Conservation (phyloP, 805 yeast genomes). For the Scheffersomyces stipitis region DNA sequence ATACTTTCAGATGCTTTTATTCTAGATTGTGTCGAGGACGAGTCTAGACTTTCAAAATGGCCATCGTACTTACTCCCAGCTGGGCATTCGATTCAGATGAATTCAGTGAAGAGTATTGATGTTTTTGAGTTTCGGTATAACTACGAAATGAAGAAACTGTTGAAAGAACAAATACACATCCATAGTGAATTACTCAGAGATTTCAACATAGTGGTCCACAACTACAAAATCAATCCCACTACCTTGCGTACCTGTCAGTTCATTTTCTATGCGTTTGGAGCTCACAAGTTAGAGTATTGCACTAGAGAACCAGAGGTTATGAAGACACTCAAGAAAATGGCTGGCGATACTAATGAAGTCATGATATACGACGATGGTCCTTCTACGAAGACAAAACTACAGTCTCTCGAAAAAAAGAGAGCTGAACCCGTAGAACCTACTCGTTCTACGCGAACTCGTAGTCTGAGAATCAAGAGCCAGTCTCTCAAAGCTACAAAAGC, state of each 20-base stretch:
- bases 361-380: constrained; percentile 30
- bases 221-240: constrained; percentile 24
- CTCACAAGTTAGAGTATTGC: constrained; percentile 20
- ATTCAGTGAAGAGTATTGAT: constrained; percentile 49
- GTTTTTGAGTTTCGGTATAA: constrained; percentile 43
- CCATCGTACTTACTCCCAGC: constrained; percentile 63
- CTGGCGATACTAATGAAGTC: constrained; percentile 2
- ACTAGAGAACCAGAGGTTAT: constrained; percentile 7
- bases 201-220: constrained; percentile 34
- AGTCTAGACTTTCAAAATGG: constrained; percentile 39
- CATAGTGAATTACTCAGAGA: constrained; percentile 36
- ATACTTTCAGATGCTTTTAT: constrained; percentile 61
- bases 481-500: constrained; percentile 1
- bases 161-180: constrained; percentile 44
- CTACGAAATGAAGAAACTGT: constrained; percentile 23
- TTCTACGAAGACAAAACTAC: constrained; percentile 5
- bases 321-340: constrained; percentile 2
- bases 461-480: neutral
- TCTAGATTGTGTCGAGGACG: constrained; percentile 43
- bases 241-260: constrained; percentile 39
- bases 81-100: constrained; percentile 57
- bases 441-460: neutral
- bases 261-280: constrained; percentile 48
- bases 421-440: neutral
- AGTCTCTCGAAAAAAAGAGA: neutral